Evolutionary conservation across 2,329 filamentous ascomycete species (phyloP).

Genomic region (Atkinsonella hypoxylon): DNA sequence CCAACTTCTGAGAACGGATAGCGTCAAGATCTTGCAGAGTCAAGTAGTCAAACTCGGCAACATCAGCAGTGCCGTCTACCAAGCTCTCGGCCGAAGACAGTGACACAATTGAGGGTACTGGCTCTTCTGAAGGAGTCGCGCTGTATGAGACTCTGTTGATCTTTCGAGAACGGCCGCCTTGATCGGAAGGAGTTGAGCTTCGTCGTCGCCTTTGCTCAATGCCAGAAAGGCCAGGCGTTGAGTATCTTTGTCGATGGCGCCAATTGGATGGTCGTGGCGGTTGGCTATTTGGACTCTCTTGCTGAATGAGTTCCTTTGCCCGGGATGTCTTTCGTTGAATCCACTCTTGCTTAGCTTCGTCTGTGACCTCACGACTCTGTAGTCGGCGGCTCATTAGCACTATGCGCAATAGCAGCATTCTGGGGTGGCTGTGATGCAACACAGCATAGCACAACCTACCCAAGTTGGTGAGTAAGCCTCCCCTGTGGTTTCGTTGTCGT

Average conservation of each 20-base stretch:
- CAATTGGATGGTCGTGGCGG: constrained; percentile 18
- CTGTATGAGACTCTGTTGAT: constrained; percentile 11
- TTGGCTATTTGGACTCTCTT: constrained; percentile 11
- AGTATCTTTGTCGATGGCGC: constrained; percentile 10
- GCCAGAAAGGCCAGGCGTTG: neutral
- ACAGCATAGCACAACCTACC: constrained; percentile 13
- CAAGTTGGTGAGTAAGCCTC: constrained; percentile 22
- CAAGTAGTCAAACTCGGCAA: constrained; percentile 1
- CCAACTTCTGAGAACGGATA: constrained; percentile 9
- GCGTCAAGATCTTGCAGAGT: neutral
- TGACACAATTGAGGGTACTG: constrained; percentile 18
- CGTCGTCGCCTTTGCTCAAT: neutral
- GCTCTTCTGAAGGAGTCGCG: constrained; percentile 17
- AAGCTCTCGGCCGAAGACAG: constrained; percentile 13
- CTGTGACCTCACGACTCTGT: constrained; percentile 20
- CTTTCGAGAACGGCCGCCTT: constrained; percentile 12
- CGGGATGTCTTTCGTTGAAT: constrained; percentile 12
- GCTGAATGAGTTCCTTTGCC: neutral
- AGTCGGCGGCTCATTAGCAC: constrained; percentile 11
- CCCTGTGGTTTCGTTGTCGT: constrained; percentile 19
- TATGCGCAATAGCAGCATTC: neutral
- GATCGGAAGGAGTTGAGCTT: constrained; percentile 7
- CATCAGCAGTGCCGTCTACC: constrained; percentile 8
- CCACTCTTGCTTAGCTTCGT: constrained; percentile 23
- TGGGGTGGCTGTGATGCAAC: neutral